These are phyloP conservation scores for Gossypium arboreum DNA, from an alignment of 345 rosid species.

Conservation along the genomic window DNA sequence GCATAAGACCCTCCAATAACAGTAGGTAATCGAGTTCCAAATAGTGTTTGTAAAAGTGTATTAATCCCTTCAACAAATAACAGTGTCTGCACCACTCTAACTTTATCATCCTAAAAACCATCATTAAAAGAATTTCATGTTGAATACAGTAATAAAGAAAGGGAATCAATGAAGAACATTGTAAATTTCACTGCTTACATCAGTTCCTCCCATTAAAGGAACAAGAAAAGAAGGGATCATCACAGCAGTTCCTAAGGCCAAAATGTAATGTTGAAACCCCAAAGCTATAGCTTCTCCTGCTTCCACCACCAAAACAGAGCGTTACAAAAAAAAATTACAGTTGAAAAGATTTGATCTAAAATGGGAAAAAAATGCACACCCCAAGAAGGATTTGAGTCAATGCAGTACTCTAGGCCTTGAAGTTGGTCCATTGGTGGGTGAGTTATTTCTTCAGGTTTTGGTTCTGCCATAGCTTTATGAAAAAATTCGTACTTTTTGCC, in stretches of 20 bases:
- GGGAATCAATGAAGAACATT: not conserved
- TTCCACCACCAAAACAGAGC: conserved; percentile 22
- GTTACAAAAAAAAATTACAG: not conserved
- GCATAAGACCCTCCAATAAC: conserved; percentile 98
- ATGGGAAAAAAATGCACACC: conserved; percentile 34
- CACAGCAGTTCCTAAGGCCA: conserved; percentile 95
- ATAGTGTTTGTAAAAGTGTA: conserved; percentile 84
- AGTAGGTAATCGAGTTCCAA: conserved; percentile 89
- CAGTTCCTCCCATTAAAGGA: conserved; percentile 91
- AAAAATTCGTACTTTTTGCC: not conserved
- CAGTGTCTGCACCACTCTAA: conserved; percentile 88
- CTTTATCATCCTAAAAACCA: conserved; percentile 80
- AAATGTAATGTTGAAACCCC: conserved; percentile 93
- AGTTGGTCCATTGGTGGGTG: conserved; percentile 97
- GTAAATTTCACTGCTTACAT: conserved; percentile 33
- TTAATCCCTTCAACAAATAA: conserved; percentile 89
- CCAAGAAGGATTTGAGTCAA: conserved; percentile 98
- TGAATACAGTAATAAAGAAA: not conserved
- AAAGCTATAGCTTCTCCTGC: conserved; percentile 90
- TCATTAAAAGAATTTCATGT: not conserved
- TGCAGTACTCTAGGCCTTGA: conserved; percentile 96
- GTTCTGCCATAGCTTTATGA: conserved; percentile 55
- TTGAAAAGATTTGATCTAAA: not conserved
- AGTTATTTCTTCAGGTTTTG: conserved; percentile 80
- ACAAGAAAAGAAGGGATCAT: conserved; percentile 99